Evolutionary conservation across 2,329 filamentous ascomycete genomes (phyloP), one percentile per base, ranked within the genome.

Genomic region (Ramichloridium luteum): DNA sequence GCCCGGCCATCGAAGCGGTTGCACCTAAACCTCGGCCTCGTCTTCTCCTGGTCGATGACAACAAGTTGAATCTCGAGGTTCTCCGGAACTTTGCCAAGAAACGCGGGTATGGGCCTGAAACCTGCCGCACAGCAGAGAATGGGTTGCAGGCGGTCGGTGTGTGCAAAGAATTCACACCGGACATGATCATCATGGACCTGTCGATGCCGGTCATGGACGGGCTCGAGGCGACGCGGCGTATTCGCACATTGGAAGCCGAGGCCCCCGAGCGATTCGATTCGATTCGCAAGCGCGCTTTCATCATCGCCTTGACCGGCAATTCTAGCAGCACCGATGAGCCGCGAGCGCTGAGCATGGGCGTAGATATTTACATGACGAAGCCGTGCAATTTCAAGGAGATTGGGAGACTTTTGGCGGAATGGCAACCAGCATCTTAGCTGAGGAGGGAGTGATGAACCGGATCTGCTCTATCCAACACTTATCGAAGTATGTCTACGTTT

Each of bases 131-230:
- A 15, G 65, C 64, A 2, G 48, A 48, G 22, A 58, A 69, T 38
- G 66, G 66, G 3, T 51, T 60, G 1, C 57, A 67, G 38, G 67
- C 66, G 2, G 57, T 69, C 1, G 47, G 61, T 5, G 47, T 49
- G 13, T 62, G 60, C 28, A 49, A 57, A 3, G 27, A 41, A 43
- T 48, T 52, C 5, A 43, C 51, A 0, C 61, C 59, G 29, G 58
- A 60, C 23, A 57, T 67, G 25, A 58, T 70, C 3, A 58, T 69
- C 13, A 70, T 70, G 64, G 66, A 56, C 27, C 44, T 56, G 9
- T 43, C 37, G 10, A 56, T 56, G 53, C 53, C 53, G 3, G 39
- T 54, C 13, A 54, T 56, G 49, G 49, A 54, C 22, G 52, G 53
- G 9, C 44, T 46, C 22, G 41, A 46, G 16, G 46, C 51, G 6